Percentiles rank a stretch among this genome's conserved stretches.
Conservation (phyloP, 139 green algal genomes). For the Chlorella vulgaris region DNA sequence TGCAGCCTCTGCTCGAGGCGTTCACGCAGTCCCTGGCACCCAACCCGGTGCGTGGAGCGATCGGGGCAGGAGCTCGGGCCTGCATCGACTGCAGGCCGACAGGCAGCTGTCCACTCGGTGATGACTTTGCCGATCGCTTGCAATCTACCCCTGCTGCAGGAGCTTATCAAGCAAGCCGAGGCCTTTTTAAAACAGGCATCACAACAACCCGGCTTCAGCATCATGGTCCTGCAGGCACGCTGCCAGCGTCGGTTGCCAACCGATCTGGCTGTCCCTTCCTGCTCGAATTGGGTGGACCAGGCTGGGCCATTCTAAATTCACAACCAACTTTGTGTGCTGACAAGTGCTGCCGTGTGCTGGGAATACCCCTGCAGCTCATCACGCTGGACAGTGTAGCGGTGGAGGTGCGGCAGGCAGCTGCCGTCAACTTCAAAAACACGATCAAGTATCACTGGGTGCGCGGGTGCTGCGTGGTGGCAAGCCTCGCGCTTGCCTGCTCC, state of each 20-base stretch:
- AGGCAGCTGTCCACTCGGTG: neutral
- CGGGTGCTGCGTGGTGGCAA: too few relatives aligned
- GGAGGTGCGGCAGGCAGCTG: constrained; percentile 85
- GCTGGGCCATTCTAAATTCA: too few relatives aligned
- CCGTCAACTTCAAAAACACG: constrained; percentile 98
- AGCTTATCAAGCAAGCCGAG: constrained; percentile 82
- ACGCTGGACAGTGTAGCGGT: constrained; percentile 56
- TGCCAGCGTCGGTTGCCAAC: constrained; percentile 10
- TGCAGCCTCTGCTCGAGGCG: constrained; percentile 27
- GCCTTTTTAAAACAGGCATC: constrained; percentile 71
- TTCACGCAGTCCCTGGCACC: constrained; percentile 66
- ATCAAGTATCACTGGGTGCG: constrained; percentile 90
- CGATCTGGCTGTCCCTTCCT: neutral
- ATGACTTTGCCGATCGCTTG: neutral
- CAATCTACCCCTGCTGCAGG: constrained; percentile 51
- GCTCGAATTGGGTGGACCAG: too few relatives aligned
- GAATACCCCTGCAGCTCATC: constrained; percentile 79
- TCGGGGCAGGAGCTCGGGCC: too few relatives aligned
- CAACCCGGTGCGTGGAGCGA: constrained; percentile 49
- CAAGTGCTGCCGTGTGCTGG: too few relatives aligned
- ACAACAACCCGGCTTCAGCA: constrained; percentile 72
- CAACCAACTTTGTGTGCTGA: too few relatives aligned
- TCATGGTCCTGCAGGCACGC: constrained; percentile 77
- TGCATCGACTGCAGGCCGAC: neutral
- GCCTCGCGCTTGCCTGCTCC: too few relatives aligned